A percentile compares a stretch with the other conserved stretches of the same genome.
These are phyloP conservation scores for Colletotrichum abscissum DNA, from an alignment of 2,329 filamentous ascomycete species.

Conservation along the genomic window DNA sequence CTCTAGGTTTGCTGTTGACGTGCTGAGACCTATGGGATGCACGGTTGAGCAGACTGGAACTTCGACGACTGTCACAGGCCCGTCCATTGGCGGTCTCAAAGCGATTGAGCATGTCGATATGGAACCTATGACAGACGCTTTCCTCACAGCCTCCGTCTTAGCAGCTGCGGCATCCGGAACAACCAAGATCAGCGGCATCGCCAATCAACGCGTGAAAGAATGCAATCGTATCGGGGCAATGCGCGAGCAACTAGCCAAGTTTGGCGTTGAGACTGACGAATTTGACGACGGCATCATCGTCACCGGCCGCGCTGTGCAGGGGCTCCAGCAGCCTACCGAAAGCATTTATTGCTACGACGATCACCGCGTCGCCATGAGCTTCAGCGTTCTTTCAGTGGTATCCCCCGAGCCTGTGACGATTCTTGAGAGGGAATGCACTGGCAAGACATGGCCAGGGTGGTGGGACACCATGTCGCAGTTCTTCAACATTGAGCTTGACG, in stretches of 20 bases:
- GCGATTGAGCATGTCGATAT: constrained; percentile 90
- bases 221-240: constrained; percentile 97
- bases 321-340: constrained; percentile 65
- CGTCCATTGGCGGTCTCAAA: constrained; percentile 77
- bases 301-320: constrained; percentile 60
- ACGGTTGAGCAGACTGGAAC: constrained; percentile 83
- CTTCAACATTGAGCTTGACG: constrained; percentile 82
- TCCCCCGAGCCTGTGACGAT: constrained; percentile 80
- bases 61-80: constrained; percentile 94
- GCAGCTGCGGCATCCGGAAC: constrained; percentile 87
- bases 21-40: constrained; percentile 94
- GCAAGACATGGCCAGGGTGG: constrained; percentile 99
- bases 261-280: constrained; percentile 86
- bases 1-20: constrained; percentile 91
- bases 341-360: constrained; percentile 96
- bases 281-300: constrained; percentile 94
- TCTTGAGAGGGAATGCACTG: constrained; percentile 90
- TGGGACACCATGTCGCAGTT: constrained; percentile 88
- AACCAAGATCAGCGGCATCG: constrained; percentile 92
- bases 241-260: constrained; percentile 94
- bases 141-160: constrained; percentile 92
- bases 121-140: constrained; percentile 99
- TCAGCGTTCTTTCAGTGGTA: constrained; percentile 85
- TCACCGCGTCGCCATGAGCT: constrained; percentile 98
- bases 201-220: constrained; percentile 97